A percentile compares a stretch with the other conserved stretches of the same genome.
These are phyloP conservation scores for Croton setiger DNA, from an alignment of 441 rosid species.

Conservation along the genomic window DNA sequence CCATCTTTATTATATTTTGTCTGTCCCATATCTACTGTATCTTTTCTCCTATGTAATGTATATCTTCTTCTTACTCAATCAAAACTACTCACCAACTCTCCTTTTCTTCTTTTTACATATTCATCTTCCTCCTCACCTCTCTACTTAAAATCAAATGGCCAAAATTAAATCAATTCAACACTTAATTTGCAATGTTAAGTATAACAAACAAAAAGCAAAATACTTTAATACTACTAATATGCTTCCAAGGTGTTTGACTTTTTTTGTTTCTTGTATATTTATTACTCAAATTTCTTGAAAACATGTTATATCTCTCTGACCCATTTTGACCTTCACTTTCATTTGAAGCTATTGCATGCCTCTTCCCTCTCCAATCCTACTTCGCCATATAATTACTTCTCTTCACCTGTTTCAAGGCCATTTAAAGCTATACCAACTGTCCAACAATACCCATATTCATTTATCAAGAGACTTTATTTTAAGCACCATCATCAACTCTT, in stretches of 20 bases:
- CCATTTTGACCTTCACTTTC: slow-evolving; percentile 33
- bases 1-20: slow-evolving; percentile 17
- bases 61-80: slow-evolving; percentile 13
- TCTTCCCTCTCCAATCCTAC: no score
- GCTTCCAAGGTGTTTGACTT: no score
- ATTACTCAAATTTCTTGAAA: no score
- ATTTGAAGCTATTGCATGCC: slow-evolving; percentile 14
- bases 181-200: no score
- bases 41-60: slow-evolving; percentile 29
- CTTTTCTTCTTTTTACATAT: no score
- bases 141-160: no score
- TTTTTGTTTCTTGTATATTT: no score
- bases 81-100: slow-evolving; percentile 6
- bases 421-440: slow-evolving; percentile 15
- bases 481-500: neutral
- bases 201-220: neutral
- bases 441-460: slow-evolving; percentile 17
- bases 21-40: slow-evolving; percentile 41
- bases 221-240: no score
- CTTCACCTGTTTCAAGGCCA: slow-evolving; percentile 33
- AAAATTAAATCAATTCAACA: no score
- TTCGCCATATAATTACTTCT: slow-evolving; percentile 14
- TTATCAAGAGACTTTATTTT: neutral
- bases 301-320: slow-evolving; percentile 12
- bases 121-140: no score